Percentiles rank a stretch among this genome's conserved stretches.
phyloP scores from a whole-genome alignment of 2,329 filamentous ascomycete species.

The Aspergillus fumigatus region DNA sequence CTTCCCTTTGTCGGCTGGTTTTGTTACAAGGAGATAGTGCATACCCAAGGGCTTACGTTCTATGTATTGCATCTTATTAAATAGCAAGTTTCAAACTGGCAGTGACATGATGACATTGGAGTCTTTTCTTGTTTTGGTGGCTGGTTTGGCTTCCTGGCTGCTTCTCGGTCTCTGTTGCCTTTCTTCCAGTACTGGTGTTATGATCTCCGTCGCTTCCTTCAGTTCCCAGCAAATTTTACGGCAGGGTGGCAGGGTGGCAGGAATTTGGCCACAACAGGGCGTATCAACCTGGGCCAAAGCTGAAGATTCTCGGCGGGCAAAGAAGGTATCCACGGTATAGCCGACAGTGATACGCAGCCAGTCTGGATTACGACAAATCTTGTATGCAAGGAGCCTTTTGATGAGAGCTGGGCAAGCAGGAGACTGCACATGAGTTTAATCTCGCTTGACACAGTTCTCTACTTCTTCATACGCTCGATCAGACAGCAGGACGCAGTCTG shows the following conservation, averaged over 20 bases:
- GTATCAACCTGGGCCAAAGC: constrained; percentile 7
- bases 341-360: constrained; percentile 25
- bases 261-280: constrained; percentile 4
- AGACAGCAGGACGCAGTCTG: too few relatives aligned
- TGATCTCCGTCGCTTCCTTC: constrained; percentile 7
- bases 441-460: too few relatives aligned
- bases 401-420: constrained; percentile 11
- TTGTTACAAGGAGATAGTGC: neutral
- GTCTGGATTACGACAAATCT: constrained; percentile 17
- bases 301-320: constrained; percentile 4
- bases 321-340: constrained; percentile 20
- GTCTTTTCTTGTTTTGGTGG: too few relatives aligned
- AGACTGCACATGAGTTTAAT: neutral
- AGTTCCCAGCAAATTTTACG: constrained; percentile 7
- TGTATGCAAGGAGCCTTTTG: constrained; percentile 16
- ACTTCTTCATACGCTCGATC: too few relatives aligned
- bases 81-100: neutral
- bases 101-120: too few relatives aligned
- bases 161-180: neutral
- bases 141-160: neutral
- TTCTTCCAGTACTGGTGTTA: constrained; percentile 7
- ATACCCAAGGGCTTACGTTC: neutral
- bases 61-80: neutral
- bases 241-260: constrained; percentile 9
- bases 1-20: neutral